phyloP scores from a whole-genome alignment of 2,329 filamentous ascomycete genomes.

The Basipetospora chlamydospora region DNA sequence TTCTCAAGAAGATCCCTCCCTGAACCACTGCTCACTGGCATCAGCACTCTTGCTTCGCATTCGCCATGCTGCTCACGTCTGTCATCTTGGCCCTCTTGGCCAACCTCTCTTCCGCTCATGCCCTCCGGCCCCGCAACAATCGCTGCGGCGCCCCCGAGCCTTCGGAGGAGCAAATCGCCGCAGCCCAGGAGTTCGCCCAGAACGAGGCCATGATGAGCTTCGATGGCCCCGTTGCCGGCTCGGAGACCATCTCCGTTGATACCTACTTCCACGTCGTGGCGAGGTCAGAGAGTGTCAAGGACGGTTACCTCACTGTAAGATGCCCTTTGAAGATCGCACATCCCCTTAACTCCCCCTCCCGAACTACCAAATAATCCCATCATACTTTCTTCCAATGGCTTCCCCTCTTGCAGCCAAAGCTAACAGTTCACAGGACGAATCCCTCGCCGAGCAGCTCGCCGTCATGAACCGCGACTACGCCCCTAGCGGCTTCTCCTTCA shows the following conservation, averaged over 20 bases:
- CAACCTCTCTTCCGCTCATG: background rate
- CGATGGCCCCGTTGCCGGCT: background rate
- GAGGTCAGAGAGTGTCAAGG: constrained; percentile 8
- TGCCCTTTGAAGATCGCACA: no score
- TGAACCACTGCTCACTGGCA: no score
- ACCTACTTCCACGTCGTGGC: constrained; percentile 19
- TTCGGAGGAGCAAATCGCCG: constrained; percentile 11
- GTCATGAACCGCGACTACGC: constrained; percentile 28
- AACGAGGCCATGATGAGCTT: constrained; percentile 10
- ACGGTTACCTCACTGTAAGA: background rate
- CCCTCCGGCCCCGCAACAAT: background rate
- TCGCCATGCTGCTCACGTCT: background rate
- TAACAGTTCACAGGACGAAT: constrained; percentile 8
- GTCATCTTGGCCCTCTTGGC: background rate
- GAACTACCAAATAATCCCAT: no score
- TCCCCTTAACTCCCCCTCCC: background rate
- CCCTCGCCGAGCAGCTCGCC: constrained; percentile 12
- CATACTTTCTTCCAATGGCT: no score
- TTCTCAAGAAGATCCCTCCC: no score
- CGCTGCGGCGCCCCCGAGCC: constrained; percentile 14
- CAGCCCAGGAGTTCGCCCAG: constrained; percentile 11
- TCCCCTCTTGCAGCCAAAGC: no score
- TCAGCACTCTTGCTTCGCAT: background rate
- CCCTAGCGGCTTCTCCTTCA: constrained; percentile 26
- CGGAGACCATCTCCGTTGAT: constrained; percentile 4